Percentiles rank a stretch among this genome's conserved stretches.
Evolutionary conservation across 139 green algal genomes (phyloP).

Genomic region (Chlorella ohadii): DNA sequence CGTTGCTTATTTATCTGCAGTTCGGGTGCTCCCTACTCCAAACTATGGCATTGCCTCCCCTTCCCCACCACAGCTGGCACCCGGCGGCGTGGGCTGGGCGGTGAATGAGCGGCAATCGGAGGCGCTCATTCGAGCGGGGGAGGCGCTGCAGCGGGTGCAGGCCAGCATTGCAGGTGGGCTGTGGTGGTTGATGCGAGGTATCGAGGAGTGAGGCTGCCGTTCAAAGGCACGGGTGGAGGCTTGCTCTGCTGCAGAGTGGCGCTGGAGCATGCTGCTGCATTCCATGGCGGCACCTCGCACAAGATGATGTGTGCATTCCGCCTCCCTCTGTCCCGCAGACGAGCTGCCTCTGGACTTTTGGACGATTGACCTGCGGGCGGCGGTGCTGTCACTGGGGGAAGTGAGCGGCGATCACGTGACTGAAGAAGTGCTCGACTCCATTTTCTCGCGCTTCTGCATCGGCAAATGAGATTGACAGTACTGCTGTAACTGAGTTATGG

Average conservation of each 20-base stretch:
- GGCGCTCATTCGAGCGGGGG: slow-evolving; percentile 76
- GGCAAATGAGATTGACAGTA: slow-evolving; percentile 50
- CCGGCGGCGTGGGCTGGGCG: slow-evolving; percentile 82
- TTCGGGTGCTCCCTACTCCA: too few species aligned
- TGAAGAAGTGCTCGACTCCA: slow-evolving; percentile 86
- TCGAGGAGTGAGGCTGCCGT: too few species aligned
- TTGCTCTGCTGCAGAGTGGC: too few species aligned
- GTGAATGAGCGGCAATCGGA: slow-evolving; percentile 94
- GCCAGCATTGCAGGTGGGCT: slow-evolving; percentile 61
- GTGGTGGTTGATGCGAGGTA: too few species aligned
- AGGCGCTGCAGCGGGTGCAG: slow-evolving; percentile 62
- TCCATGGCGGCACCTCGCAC: too few species aligned
- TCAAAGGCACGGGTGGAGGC: too few species aligned
- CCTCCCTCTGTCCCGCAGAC: background rate
- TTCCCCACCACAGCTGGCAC: slow-evolving; percentile 46
- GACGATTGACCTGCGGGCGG: slow-evolving; percentile 93
- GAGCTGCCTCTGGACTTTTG: slow-evolving; percentile 95
- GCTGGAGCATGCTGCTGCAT: too few species aligned
- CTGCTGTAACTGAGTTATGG: too few species aligned
- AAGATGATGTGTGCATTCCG: background rate
- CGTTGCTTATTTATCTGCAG: too few species aligned
- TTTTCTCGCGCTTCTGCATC: slow-evolving; percentile 92
- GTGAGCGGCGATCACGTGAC: slow-evolving; percentile 87
- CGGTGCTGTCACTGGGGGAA: slow-evolving; percentile 89
- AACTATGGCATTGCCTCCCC: background rate